phyloP scores from a whole-genome alignment of 2,329 filamentous ascomycete genomes.

The Coleophoma eucalyptorum region DNA sequence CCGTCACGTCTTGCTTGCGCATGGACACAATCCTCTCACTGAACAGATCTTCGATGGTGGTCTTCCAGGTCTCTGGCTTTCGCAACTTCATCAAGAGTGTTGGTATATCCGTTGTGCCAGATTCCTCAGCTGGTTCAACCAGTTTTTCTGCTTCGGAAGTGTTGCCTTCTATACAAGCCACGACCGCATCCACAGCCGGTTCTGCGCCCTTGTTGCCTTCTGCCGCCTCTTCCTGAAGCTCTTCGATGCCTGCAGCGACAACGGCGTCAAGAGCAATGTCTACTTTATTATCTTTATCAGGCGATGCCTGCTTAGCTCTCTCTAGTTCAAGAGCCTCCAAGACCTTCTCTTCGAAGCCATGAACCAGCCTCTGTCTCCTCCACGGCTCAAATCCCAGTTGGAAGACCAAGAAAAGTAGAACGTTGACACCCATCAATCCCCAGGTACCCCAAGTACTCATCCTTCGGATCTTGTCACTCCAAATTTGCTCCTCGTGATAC shows the following conservation, averaged over 20 bases:
- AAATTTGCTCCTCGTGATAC: conserved; percentile 99
- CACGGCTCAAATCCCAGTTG: conserved; percentile 92
- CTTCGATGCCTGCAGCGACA: conserved; percentile 16
- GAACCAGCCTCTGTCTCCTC: conserved; percentile 76
- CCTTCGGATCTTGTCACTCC: conserved; percentile 93
- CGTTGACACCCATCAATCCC: conserved; percentile 96
- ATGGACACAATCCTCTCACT: conserved; percentile 62
- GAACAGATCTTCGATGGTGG: conserved; percentile 52
- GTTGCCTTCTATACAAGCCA: conserved; percentile 13
- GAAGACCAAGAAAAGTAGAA: conserved; percentile 80
- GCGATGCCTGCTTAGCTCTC: conserved; percentile 17
- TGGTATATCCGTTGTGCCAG: conserved; percentile 15
- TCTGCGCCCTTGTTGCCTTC: conserved; percentile 4
- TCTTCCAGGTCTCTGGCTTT: conserved; percentile 38
- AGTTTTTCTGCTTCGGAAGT: conserved; percentile 2
- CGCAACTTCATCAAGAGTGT: conserved; percentile 8
- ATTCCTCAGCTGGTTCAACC: conserved; percentile 14
- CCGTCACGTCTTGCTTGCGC: conserved; percentile 66
- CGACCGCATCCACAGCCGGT: conserved; percentile 18
- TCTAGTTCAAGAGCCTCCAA: conserved; percentile 63
- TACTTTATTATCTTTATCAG: conserved; percentile 3
- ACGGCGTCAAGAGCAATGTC: conserved; percentile 15
- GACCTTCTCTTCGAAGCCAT: conserved; percentile 77
- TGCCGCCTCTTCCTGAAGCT: conserved; percentile 15
- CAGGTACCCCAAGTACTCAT: conserved; percentile 99